These are phyloP conservation scores for Leersia perrieri DNA, from an alignment of 176 grass and related monocot species.

Conservation along the genomic window DNA sequence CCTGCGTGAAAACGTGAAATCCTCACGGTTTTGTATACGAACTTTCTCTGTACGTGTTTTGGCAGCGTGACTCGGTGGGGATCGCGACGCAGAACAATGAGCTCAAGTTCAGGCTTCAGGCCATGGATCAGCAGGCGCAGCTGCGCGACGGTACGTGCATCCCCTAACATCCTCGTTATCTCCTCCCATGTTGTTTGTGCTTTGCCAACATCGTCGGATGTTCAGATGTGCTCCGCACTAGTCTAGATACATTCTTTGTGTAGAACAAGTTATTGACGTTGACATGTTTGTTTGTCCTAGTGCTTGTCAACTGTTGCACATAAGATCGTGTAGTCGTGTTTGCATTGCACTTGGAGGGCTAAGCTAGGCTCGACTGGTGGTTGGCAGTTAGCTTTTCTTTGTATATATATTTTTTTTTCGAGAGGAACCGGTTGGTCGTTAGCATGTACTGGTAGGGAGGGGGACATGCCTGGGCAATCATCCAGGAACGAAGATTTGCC, in stretches of 20 bases:
- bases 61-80: constrained; percentile 66
- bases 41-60: background rate
- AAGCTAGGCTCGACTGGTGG: background rate
- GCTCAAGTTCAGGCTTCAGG: constrained; percentile 86
- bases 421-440: constrained; percentile 33
- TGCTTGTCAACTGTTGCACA: background rate
- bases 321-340: background rate
- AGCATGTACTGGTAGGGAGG: constrained; percentile 15
- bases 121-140: constrained; percentile 95
- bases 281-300: constrained; percentile 25
- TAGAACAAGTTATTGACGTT: constrained; percentile 12
- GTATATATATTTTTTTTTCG: background rate
- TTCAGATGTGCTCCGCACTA: constrained; percentile 41
- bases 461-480: constrained; percentile 31
- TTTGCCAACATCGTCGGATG: constrained; percentile 37
- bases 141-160: constrained; percentile 81
- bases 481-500: constrained; percentile 27
- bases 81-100: constrained; percentile 80
- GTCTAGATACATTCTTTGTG: background rate
- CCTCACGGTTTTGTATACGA: background rate
- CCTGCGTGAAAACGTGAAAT: background rate
- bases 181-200: background rate
- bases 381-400: constrained; percentile 27
- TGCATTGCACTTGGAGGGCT: constrained; percentile 21
- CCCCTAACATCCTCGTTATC: background rate